Conservation (phyloP, 106 monocot species). For the Agapanthus africanus region DNA sequence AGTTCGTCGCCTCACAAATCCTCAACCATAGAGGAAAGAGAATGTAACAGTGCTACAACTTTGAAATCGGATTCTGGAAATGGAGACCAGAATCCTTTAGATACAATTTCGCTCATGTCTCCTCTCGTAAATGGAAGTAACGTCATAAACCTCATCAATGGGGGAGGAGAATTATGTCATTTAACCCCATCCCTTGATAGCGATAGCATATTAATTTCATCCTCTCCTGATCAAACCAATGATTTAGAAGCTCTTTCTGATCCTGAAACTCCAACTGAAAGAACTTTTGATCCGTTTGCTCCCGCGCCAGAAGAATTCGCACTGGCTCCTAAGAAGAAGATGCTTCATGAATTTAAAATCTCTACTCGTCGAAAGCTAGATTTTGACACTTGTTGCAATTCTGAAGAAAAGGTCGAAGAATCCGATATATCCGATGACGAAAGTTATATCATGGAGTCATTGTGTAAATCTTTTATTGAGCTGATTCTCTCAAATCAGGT, state of each 20-base stretch:
- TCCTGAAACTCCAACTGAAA: slow-evolving; percentile 41
- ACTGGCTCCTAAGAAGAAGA: slow-evolving; percentile 60
- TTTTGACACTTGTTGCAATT: slow-evolving; percentile 24
- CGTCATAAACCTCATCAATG: too few relatives aligned
- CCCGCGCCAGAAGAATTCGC: slow-evolving; percentile 40
- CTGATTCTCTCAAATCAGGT: slow-evolving; percentile 29
- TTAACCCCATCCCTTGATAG: too few relatives aligned
- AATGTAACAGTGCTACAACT: too few relatives aligned
- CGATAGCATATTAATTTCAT: too few relatives aligned
- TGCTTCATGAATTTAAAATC: slow-evolving; percentile 4
- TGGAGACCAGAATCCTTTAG: too few relatives aligned
- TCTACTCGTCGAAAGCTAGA: slow-evolving; percentile 31
- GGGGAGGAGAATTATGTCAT: too few relatives aligned
- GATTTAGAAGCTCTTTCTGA: slow-evolving; percentile 12
- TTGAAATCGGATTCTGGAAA: too few relatives aligned
- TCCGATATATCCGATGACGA: slow-evolving; percentile 21
- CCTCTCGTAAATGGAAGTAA: too few relatives aligned
- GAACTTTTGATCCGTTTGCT: slow-evolving; percentile 68
- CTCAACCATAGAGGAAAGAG: too few relatives aligned
- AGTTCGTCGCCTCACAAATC: too few relatives aligned
- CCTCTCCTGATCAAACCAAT: slow-evolving; percentile 14
- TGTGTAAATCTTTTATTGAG: slow-evolving; percentile 37
- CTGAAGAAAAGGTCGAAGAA: not conserved
- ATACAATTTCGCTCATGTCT: too few relatives aligned
- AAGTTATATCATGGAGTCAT: slow-evolving; percentile 16